Base-by-base conservation (phyloP, 2,329 filamentous ascomycete species). In the Colletotrichum plurivorum region DNA sequence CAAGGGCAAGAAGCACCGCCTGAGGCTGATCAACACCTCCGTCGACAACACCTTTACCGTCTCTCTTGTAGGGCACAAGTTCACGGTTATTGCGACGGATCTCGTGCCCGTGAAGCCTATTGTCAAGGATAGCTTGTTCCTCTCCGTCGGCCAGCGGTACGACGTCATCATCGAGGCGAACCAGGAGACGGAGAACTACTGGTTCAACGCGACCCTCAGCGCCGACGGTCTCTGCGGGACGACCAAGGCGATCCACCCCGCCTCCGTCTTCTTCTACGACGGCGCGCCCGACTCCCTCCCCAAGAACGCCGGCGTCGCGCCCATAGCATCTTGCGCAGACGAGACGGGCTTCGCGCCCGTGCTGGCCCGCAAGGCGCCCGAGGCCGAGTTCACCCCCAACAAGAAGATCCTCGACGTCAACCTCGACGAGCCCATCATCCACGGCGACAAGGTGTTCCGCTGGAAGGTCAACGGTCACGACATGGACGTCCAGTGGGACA, bases 81-180 rank as follows among this genome's bases (percentile, higher is more conserved):
- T 90, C 69, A 85, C 82, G 0, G 84, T 90, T 43, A 84, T 89
- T 58, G 80, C 83, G 12, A 82, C 81, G 52, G 88, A 90, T 73
- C 84, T 88, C 46, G 85, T 89, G 2, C 83, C 85, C 1, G 78
- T 89, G 49, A 76, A 82, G 68, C 84, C 89, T 1, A 87, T 86
- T 73, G 79, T 78, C 4, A 84, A 83, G 1, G 77, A 82, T 6
- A 78, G 81, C 22, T 78, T 90, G 52, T 85, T 82, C 54, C 78
- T 90, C n/a, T 85, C 81, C 49, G 81, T 88, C 69, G 83, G 78
- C 48, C 82, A 77, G 75, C 78, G 87, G 8, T 75, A 78, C 56
- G 84, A 87, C 69, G 68, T 81, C 10, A 74, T 75, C 49, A 81
- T 85, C 27, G 77, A 80, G 51, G 83, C 78, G 10, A 73, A 76